Conservation (phyloP, 345 rosid genomes). For the rapeseed (Brassica napus) region Da-Ae NC_063442.1:33845001-33845500, state of each 20-base stretch:
- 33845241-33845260: constrained; percentile 55
- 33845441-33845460: constrained; percentile 56
- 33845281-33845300: constrained; percentile 48
- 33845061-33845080: constrained; percentile 64
- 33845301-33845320: constrained; percentile 45
- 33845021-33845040: constrained; percentile 37
- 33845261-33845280: constrained; percentile 53
- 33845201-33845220: constrained; percentile 32
- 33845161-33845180: constrained; percentile 44
- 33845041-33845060: constrained; percentile 48
- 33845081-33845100: constrained; percentile 63
- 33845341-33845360: constrained; percentile 37
- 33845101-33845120: constrained; percentile 49
- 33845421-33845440: constrained; percentile 27
- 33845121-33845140: constrained; percentile 61
- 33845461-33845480: constrained; percentile 44
- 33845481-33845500: constrained; percentile 40
- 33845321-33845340: constrained; percentile 57
- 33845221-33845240: constrained; percentile 40
- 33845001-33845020: constrained; percentile 36
- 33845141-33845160: constrained; percentile 53
- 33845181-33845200: constrained; percentile 47
- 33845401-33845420: constrained; percentile 50
- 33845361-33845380: constrained; percentile 50
- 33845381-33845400: constrained; percentile 35